These are phyloP conservation scores for Spergularia marina DNA, from an alignment of 148 eudicot genomes.

Conservation along the genomic window DNA sequence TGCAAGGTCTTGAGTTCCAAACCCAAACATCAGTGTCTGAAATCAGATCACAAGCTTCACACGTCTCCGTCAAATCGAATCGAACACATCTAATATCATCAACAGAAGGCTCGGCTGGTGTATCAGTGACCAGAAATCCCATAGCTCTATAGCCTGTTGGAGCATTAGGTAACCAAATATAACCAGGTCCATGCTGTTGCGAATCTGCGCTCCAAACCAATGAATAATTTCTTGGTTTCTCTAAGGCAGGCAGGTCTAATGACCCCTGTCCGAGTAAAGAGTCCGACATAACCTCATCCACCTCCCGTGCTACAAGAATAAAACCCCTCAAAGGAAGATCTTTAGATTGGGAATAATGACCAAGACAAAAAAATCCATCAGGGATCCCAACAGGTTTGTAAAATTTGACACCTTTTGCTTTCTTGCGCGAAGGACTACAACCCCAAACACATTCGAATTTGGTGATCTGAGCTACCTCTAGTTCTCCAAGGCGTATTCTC, in stretches of 20 bases:
- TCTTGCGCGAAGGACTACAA: slow-evolving; percentile 40
- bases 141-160: slow-evolving; percentile 66
- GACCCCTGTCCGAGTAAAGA: not conserved
- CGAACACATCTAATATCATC: slow-evolving; percentile 80
- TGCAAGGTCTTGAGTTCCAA: slow-evolving; percentile 72
- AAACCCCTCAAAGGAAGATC: slow-evolving; percentile 58
- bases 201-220: slow-evolving; percentile 63
- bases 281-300: slow-evolving; percentile 13
- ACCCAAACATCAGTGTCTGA: slow-evolving; percentile 46
- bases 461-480: slow-evolving; percentile 62
- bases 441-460: slow-evolving; percentile 56
- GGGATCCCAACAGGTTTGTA: slow-evolving; percentile 66
- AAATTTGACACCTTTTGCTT: slow-evolving; percentile 59
- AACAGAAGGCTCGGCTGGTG: slow-evolving; percentile 54
- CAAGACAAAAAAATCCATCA: slow-evolving; percentile 64
- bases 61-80: slow-evolving; percentile 59
- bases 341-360: slow-evolving; percentile 75
- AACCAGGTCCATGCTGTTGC: slow-evolving; percentile 38
- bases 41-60: slow-evolving; percentile 58
- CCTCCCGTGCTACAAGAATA: slow-evolving; percentile 65
- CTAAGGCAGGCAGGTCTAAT: slow-evolving; percentile 47
- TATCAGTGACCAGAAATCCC: slow-evolving; percentile 68
- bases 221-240: slow-evolving; percentile 55
- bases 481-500: slow-evolving; percentile 67
- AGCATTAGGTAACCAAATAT: slow-evolving; percentile 72